Evolutionary conservation across 129 eudicot genomes (phyloP).

Genomic region (Cynara cardunculus): DNA sequence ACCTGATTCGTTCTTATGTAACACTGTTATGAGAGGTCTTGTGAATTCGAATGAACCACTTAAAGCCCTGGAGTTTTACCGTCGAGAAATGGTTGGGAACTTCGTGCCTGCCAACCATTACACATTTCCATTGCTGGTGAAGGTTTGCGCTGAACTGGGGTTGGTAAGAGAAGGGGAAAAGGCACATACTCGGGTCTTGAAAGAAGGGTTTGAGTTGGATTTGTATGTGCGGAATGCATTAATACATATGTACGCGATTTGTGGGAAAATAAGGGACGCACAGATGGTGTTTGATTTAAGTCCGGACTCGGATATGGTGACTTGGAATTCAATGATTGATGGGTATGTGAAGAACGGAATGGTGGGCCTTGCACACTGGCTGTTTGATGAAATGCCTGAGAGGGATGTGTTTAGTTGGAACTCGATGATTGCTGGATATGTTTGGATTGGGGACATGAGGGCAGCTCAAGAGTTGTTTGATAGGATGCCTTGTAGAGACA

Average conservation of each 20-base stretch:
- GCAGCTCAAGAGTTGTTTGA: slow-evolving; percentile 50
- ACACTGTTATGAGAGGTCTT: slow-evolving; percentile 45
- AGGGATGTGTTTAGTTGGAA: slow-evolving; percentile 62
- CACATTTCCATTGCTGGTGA: slow-evolving; percentile 51
- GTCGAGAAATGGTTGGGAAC: slow-evolving; percentile 30
- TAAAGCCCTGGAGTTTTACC: slow-evolving; percentile 35
- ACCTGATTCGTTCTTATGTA: slow-evolving; percentile 65
- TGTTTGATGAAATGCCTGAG: slow-evolving; percentile 58
- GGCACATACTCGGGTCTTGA: slow-evolving; percentile 39
- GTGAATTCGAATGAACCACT: slow-evolving; percentile 32
- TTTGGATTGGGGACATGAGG: slow-evolving; percentile 44
- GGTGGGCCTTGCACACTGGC: slow-evolving; percentile 31
- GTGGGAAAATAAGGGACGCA: slow-evolving; percentile 44
- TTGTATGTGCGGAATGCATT: slow-evolving; percentile 46
- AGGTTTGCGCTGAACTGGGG: slow-evolving; percentile 46
- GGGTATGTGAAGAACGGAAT: slow-evolving; percentile 60
- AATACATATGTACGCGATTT: slow-evolving; percentile 51
- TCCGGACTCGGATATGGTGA: slow-evolving; percentile 51
- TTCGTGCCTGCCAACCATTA: slow-evolving; percentile 45
- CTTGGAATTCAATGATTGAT: slow-evolving; percentile 68
- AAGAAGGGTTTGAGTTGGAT: slow-evolving; percentile 59
- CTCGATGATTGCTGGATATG: slow-evolving; percentile 50
- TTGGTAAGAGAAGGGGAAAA: slow-evolving; percentile 43
- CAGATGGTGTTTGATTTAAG: slow-evolving; percentile 47
- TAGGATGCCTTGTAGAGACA: slow-evolving; percentile 46